Base-by-base conservation (phyloP, 208 protist genomes). In the Crithidia bombi region DNA sequence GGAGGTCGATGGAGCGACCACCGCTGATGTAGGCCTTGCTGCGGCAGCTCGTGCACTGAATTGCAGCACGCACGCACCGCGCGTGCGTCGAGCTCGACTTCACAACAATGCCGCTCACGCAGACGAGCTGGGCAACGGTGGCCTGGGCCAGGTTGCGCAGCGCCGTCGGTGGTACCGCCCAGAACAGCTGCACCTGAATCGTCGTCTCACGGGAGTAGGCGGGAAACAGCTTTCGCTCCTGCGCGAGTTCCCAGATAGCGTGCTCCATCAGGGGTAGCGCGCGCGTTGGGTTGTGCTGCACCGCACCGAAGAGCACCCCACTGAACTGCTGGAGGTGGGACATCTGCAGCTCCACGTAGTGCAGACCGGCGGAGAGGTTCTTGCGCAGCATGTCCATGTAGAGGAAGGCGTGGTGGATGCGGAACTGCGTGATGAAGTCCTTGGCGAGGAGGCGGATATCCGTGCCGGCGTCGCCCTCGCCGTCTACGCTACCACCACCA, bases 11-110 rank as follows among this genome's bases (percentile, higher is more conserved):
- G 54, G 64, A 78, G 21, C 87, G 81, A n/a, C 87, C 83, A 33
- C 88, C 90, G 65, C 73, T 86, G 44, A 96, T 85, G 65, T 86
- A 91, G 14, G 92, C 81, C 73, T 96, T 93, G 80, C 86, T 94
- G 32, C 81, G 85, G 62, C 93, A 97, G 79, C 87, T 94, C 17
- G 83, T 90, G 75, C 93, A 97, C 79, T 97, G 93, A 49, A 97
- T 95, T 19, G 88, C 87, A 0, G 93, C 93, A 2, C 85, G 76
- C 23, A 92, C 83, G 74, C 91, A 96, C 4, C 89, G 81, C 15
- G 88, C 86, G 69, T 96, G 86, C 26, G 85, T 87, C 35, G 85
- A 74, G 75, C 87, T 96, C 7, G 76, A 86, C 69, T 96, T 95
- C 21, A 96, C 90, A 47, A 96, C 92, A 62, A 97, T 96, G n/a